Evolutionary conservation across 441 rosid genomes (phyloP), one percentile per base, ranked within the genome.

Genomic region (Capsella rubella): DNA sequence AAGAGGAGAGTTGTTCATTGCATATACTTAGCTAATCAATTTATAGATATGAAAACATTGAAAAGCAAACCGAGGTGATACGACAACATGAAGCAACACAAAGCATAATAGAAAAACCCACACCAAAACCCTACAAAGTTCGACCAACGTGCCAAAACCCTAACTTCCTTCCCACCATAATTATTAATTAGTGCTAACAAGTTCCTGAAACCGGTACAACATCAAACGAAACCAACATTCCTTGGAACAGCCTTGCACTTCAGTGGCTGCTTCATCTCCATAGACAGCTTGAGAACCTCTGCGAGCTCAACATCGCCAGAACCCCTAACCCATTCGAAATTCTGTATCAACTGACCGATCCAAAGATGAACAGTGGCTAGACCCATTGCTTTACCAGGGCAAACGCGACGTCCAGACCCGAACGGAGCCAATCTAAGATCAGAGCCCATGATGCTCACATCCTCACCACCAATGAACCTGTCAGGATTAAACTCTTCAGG

Each of bases 381-480:
- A 42, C 88, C 90, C 90, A 86, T 80, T n/a, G 87, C 71, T 72
- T 84, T 86, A 6, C 90, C 90, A 0, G 90, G 90, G 34, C 90
- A 86, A 46, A 86, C 88, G 67, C 90, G 83, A 46, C 90, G 79
- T 29, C 90, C 90, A 3, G 90, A 75, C 0, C 90, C 90, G 3
- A 84, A 85, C 0, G 89, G 88, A 29, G 89, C 87, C 75, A 87
- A 53, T 73, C 90, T 80, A 40, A 87, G 79, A 77, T 84, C 90
- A 8, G 87, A 82, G 4, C 90, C 90, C 85, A 85, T 72, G 43
- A 87, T 76, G 73, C 62, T 74, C 15, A 90, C 80, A 54, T 88
- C 90, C 5, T 67, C 85, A 34, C 58, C 80, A 28, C 21, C 76
- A 12, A 79, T 12, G 64, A 92, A 93, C 82, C 90, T 79, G 73